Evolutionary conservation across 768 basidiomycete genomes (phyloP).

Genomic region (Leccinum obscurum): DNA sequence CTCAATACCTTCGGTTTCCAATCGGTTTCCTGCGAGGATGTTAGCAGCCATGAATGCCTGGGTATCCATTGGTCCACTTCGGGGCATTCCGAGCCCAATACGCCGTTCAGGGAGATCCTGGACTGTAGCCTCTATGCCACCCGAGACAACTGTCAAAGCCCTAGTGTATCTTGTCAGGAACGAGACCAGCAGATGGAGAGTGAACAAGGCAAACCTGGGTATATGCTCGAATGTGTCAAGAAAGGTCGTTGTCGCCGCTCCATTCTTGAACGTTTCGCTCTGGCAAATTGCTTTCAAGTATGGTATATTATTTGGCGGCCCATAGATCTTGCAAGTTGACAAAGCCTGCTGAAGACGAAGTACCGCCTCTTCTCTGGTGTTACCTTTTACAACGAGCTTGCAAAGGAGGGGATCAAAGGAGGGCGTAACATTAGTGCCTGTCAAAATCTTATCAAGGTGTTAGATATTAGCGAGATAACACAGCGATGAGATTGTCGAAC

Average conservation of each 20-base stretch:
- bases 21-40: conserved; percentile 53
- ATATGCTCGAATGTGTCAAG: conserved; percentile 43
- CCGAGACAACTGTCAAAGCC: conserved; percentile 52
- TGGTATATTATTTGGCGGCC: conserved; percentile 60
- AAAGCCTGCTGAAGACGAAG: conserved; percentile 42
- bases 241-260: conserved; percentile 50
- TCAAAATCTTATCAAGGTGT: conserved; percentile 39
- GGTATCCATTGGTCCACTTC: conserved; percentile 64
- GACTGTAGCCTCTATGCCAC: conserved; percentile 53
- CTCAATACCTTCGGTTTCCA: conserved; percentile 56
- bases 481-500: conserved; percentile 31
- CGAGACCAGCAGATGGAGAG: neutral
- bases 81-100: conserved; percentile 58
- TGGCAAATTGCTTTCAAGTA: conserved; percentile 49
- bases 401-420: conserved; percentile 59
- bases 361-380: conserved; percentile 47
- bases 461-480: neutral
- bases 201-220: conserved; percentile 36
- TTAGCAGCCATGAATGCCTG: conserved; percentile 58
- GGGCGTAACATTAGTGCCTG: conserved; percentile 50
- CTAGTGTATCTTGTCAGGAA: conserved; percentile 23
- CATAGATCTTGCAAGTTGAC: conserved; percentile 43
- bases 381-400: conserved; percentile 58
- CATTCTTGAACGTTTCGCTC: conserved; percentile 39
- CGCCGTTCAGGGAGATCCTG: conserved; percentile 59